Conservation (phyloP, 306 rosid genomes). For the Echinosophora koreensis region DNA sequence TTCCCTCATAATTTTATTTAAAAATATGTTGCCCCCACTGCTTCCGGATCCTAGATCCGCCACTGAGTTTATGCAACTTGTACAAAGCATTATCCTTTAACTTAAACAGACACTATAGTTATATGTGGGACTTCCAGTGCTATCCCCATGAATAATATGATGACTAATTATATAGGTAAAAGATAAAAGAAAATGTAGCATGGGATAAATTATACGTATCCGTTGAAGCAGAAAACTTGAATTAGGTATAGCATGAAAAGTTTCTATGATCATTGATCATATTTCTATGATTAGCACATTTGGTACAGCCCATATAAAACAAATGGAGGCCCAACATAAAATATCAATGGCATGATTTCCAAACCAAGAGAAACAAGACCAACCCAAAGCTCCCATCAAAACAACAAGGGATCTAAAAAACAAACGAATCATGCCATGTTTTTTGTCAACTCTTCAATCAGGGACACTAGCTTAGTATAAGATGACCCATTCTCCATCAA, state of each 20-base stretch:
- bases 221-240: not conserved
- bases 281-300: too few species aligned
- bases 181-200: not conserved
- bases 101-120: not conserved
- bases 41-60: too few species aligned
- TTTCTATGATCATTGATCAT: too few species aligned
- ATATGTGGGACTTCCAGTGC: not conserved
- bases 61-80: too few species aligned
- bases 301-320: not conserved
- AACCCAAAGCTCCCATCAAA: not conserved
- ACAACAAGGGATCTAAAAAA: not conserved
- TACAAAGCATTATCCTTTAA: not conserved
- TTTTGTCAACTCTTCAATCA: slow-evolving; percentile 36
- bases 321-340: not conserved
- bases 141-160: not conserved
- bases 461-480: not conserved
- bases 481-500: slow-evolving; percentile 56
- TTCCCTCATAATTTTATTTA: too few species aligned
- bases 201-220: too few species aligned
- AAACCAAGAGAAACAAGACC: not conserved
- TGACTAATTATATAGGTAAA: too few species aligned
- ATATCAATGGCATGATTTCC: too few species aligned
- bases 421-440: not conserved
- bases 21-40: too few species aligned
- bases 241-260: not conserved